Conservation (phyloP, 2,329 filamentous ascomycete species). For the Huntiella decipiens region DNA sequence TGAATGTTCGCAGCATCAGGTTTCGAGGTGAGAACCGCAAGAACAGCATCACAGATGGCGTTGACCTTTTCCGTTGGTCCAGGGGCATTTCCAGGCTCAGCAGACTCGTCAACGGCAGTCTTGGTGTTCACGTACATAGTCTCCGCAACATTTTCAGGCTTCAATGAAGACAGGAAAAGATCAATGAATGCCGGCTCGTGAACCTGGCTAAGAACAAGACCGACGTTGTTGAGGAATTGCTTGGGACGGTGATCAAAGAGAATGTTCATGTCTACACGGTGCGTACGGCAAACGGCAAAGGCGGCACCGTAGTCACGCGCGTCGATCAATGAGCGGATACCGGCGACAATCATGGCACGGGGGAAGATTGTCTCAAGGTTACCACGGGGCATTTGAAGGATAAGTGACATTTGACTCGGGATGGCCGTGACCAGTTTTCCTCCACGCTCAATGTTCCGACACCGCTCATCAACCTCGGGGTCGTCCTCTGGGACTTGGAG, state of each 20-base stretch:
- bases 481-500: conserved; percentile 74
- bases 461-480: conserved; percentile 79
- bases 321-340: conserved; percentile 66
- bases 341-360: conserved; percentile 76
- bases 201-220: conserved; percentile 66
- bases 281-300: conserved; percentile 73
- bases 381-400: conserved; percentile 87
- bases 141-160: conserved; percentile 83
- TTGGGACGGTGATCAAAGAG: conserved; percentile 80
- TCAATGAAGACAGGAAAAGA: conserved; percentile 71
- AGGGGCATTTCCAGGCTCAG: conserved; percentile 7
- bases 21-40: conserved; percentile 44
- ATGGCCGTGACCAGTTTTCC: conserved; percentile 75
- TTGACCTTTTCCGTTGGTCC: conserved; percentile 50
- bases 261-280: conserved; percentile 96
- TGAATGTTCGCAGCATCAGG: conserved; percentile 48
- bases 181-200: conserved; percentile 69
- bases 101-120: conserved; percentile 15
- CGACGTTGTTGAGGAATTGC: conserved; percentile 62
- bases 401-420: conserved; percentile 66
- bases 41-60: conserved; percentile 66
- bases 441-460: conserved; percentile 78
- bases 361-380: conserved; percentile 93
- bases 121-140: conserved; percentile 87
- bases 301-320: conserved; percentile 64